These are phyloP conservation scores for Globisporangium yorkense DNA, from an alignment of 352 stramenopile genomes.

Conservation along the genomic window DNA sequence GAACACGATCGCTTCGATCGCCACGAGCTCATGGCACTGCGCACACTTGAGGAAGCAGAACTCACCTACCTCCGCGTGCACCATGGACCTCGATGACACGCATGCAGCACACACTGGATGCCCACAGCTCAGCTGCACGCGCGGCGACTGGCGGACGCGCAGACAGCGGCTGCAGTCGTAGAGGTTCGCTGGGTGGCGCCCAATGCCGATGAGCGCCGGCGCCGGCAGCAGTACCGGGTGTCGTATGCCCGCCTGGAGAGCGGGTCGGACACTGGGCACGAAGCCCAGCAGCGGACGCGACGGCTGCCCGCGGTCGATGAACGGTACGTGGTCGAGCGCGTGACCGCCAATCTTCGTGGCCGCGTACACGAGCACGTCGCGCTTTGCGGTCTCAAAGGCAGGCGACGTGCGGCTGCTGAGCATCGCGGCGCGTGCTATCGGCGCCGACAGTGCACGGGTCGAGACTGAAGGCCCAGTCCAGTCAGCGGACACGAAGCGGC, in stretches of 20 bases:
- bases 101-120: slow-evolving; percentile 57
- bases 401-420: slow-evolving; percentile 17
- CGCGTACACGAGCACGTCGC: slow-evolving; percentile 41
- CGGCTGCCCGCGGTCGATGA: slow-evolving; percentile 48
- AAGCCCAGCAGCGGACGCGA: slow-evolving; percentile 57
- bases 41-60: slow-evolving; percentile 51
- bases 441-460: slow-evolving; percentile 13
- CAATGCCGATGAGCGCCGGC: slow-evolving; percentile 2
- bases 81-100: slow-evolving; percentile 36
- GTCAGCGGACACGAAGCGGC: slow-evolving; percentile 17
- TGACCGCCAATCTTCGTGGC: slow-evolving; percentile 67
- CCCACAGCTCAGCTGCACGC: slow-evolving; percentile 61
- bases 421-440: neutral
- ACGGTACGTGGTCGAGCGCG: slow-evolving; percentile 69
- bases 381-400: slow-evolving; percentile 28
- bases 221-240: neutral
- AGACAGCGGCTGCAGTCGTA: slow-evolving; percentile 61
- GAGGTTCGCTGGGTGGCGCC: slow-evolving; percentile 21
- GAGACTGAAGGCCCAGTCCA: neutral
- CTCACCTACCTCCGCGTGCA: slow-evolving; percentile 30
- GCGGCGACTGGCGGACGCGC: slow-evolving; percentile 40
- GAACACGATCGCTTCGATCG: slow-evolving; percentile 57
- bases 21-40: slow-evolving; percentile 41
- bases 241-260: neutral
- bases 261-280: slow-evolving; percentile 7